Conservation (phyloP, 164 flowering plant genomes). For the Macadamia integrifolia region DNA sequence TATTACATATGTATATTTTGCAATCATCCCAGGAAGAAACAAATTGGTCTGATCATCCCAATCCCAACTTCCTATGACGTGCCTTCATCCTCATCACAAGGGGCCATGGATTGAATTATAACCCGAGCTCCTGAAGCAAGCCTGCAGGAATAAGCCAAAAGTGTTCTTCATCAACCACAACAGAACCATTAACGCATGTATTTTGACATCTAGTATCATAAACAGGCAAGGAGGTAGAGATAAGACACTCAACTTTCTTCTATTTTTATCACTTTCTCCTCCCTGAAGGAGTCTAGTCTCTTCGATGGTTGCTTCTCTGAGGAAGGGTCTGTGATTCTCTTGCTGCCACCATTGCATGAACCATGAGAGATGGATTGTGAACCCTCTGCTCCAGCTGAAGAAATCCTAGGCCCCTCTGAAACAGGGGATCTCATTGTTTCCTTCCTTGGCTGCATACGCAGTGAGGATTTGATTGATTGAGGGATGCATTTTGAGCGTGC, state of each 20-base stretch:
- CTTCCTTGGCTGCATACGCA: slow-evolving; percentile 53
- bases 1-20: no score
- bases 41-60: no score
- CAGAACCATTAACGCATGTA: not conserved
- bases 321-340: slow-evolving; percentile 45
- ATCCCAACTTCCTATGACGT: slow-evolving; percentile 1
- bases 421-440: slow-evolving; percentile 79
- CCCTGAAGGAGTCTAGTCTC: slow-evolving; percentile 50
- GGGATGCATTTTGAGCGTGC: slow-evolving; percentile 76
- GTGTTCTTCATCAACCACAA: slow-evolving; percentile 16
- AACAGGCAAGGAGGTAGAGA: not conserved
- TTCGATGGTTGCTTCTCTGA: slow-evolving; percentile 34
- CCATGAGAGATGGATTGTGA: slow-evolving; percentile 20
- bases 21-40: no score
- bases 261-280: slow-evolving; percentile 58
- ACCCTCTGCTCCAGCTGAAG: slow-evolving; percentile 42
- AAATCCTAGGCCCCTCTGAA: slow-evolving; percentile 63
- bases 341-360: slow-evolving; percentile 47
- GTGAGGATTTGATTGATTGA: slow-evolving; percentile 53
- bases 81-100: slow-evolving; percentile 21
- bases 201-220: not conserved
- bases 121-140: slow-evolving; percentile 99
- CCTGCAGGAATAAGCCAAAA: slow-evolving; percentile 41
- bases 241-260: slow-evolving; percentile 86
- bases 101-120: slow-evolving; percentile 72